phyloP scores from a whole-genome alignment of 768 basidiomycete genomes.

The Termitomyces sp. region DNA sequence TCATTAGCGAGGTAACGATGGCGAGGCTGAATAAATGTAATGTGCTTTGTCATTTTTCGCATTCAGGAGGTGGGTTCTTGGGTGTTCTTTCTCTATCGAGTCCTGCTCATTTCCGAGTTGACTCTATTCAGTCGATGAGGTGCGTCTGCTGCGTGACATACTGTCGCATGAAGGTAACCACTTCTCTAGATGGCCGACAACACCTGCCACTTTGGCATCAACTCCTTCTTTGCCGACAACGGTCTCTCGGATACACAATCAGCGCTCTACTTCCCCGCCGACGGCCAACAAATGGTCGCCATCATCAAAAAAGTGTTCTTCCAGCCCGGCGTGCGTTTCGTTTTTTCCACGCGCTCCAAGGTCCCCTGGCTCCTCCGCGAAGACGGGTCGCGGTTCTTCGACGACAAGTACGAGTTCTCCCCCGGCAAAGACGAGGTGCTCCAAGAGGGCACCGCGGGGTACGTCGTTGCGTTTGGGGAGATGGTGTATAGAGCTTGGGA shows the following conservation, averaged over 20 bases:
- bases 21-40: slow-evolving; percentile 89
- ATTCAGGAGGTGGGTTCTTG: slow-evolving; percentile 62
- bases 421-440: slow-evolving; percentile 86
- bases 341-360: slow-evolving; percentile 88
- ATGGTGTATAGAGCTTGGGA: slow-evolving; percentile 84
- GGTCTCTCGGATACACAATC: slow-evolving; percentile 77
- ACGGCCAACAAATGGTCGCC: slow-evolving; percentile 75
- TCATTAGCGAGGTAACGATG: slow-evolving; percentile 87
- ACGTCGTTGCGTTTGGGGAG: slow-evolving; percentile 83
- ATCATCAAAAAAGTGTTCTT: slow-evolving; percentile 78
- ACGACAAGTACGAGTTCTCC: slow-evolving; percentile 62
- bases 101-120: too few relatives aligned
- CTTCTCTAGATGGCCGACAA: slow-evolving; percentile 34
- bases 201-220: slow-evolving; percentile 57
- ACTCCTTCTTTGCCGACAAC: slow-evolving; percentile 86
- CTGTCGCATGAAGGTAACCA: background rate
- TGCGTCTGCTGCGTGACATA: background rate
- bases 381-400: slow-evolving; percentile 44
- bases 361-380: slow-evolving; percentile 82
- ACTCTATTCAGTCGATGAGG: background rate
- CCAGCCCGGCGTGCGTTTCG: slow-evolving; percentile 74
- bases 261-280: slow-evolving; percentile 86
- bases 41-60: slow-evolving; percentile 84
- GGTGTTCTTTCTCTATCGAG: background rate
- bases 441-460: slow-evolving; percentile 71